Evolutionary conservation across 176 grass and related monocot species (phyloP).

Genomic region (Musa acuminata): DNA sequence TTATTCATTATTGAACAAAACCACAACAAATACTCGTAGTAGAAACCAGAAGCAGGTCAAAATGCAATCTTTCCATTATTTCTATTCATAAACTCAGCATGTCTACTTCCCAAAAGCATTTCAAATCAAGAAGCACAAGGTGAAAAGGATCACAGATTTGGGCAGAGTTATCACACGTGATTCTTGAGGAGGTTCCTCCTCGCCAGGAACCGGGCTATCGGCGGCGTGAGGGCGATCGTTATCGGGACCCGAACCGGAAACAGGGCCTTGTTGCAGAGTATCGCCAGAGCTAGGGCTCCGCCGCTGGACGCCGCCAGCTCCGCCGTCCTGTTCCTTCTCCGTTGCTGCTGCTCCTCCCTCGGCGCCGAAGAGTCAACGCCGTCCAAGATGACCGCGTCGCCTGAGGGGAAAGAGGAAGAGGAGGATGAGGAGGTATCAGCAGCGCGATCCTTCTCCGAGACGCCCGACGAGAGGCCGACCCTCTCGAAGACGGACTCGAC

Average conservation of each 20-base stretch:
- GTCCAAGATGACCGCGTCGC: slow-evolving; percentile 4
- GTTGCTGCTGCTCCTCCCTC: slow-evolving; percentile 24
- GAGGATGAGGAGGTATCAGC: not conserved
- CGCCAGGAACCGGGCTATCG: slow-evolving; percentile 50
- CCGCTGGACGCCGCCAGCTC: slow-evolving; percentile 75
- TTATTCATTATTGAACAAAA: not conserved
- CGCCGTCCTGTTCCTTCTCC: slow-evolving; percentile 44
- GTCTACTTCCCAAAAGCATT: not conserved
- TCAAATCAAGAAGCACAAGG: not conserved
- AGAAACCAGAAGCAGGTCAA: not conserved
- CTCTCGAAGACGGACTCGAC: slow-evolving; percentile 67
- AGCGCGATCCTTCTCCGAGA: not conserved
- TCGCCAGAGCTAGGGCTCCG: slow-evolving; percentile 54
- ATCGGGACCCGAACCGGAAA: slow-evolving; percentile 73
- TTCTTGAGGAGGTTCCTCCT: slow-evolving; percentile 73
- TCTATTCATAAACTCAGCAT: not conserved
- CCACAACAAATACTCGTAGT: not conserved
- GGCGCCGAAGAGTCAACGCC: not conserved
- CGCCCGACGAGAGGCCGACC: slow-evolving; percentile 47
- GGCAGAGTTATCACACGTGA: slow-evolving; percentile 25
- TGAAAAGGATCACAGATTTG: not conserved
- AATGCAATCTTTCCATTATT: not conserved
- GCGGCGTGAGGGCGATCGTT: slow-evolving; percentile 84
- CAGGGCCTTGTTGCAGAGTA: slow-evolving; percentile 92
- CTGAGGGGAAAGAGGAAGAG: not conserved